These are phyloP conservation scores for Aspergillus fructus DNA, from an alignment of 2,329 filamentous ascomycete species.

Conservation along the genomic window DNA sequence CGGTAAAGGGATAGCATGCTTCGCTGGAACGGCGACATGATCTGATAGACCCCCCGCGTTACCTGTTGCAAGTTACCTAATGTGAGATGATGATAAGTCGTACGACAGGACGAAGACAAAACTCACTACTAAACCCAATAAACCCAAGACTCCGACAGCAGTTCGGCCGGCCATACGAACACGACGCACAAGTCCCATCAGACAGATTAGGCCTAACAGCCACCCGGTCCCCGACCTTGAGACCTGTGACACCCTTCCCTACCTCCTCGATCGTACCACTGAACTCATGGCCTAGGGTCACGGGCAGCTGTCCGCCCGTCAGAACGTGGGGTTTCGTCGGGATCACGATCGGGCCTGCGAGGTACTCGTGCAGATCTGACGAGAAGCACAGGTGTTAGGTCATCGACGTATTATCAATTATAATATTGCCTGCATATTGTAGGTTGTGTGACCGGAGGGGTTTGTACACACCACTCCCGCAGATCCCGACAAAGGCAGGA, in stretches of 20 bases:
- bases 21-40: slow-evolving; percentile 23
- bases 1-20: slow-evolving; percentile 24
- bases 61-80: slow-evolving; percentile 14
- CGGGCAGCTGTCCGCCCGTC: slow-evolving; percentile 57
- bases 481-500: slow-evolving; percentile 38
- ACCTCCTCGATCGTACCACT: slow-evolving; percentile 60
- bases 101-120: neutral
- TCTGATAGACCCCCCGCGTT: slow-evolving; percentile 30
- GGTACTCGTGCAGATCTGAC: slow-evolving; percentile 53
- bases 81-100: neutral
- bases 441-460: neutral
- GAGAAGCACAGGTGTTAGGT: neutral
- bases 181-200: slow-evolving; percentile 58
- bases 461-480: slow-evolving; percentile 28
- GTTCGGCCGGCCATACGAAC: slow-evolving; percentile 54
- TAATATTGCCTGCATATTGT: neutral
- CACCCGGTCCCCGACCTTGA: slow-evolving; percentile 58
- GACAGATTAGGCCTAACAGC: slow-evolving; percentile 61
- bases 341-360: slow-evolving; percentile 49
- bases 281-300: slow-evolving; percentile 66
- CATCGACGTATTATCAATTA: neutral
- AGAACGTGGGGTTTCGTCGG: slow-evolving; percentile 55
- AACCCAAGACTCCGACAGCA: slow-evolving; percentile 59
- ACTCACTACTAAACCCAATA: slow-evolving; percentile 48
- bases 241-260: slow-evolving; percentile 48